Base-by-base conservation (phyloP, 2,329 filamentous ascomycete species). In the Botrytis medusae region DNA sequence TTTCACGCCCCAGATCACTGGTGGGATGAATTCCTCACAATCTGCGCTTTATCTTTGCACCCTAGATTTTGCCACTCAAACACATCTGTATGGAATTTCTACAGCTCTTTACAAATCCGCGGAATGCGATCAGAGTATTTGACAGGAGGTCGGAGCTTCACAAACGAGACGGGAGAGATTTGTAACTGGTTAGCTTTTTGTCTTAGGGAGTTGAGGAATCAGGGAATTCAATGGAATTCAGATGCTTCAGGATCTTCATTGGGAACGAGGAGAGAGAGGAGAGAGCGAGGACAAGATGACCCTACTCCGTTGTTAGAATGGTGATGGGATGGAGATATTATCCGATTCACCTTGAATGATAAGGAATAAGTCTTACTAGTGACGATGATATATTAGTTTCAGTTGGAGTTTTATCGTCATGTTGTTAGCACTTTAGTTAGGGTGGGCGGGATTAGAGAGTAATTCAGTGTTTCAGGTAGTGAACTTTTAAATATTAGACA, bases 131-230 rank as follows among this genome's bases (percentile, higher is more conserved):
- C 63, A 12, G 63, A 65, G 34, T 65, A 34, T 37, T 34, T 65
- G 22, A 48, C 44, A 25, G 63, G 44, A 16, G 63, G 63, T 18
- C 32, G 63, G 14, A 48, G 5, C 8, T 65, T 65, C 9, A 22
- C 20, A 5, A 20, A 51, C 32, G 29, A 22, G 44, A 48, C 42
- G 48, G 44, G 62, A 37, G 63, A 65, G 14, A 25, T 65, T 20
- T 65, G 63, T 37, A 48, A 65, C 32, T 65, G 63, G 44, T 37
- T 65, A 32, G 63, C 29, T 1, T 65, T 65, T 48, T 65, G 63
- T 37, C 25, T 65, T 18, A 48, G 44, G 14, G 63, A 65, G 20
- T 51, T 65, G 29, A 65, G 63, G 5, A 48, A 65, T 65, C 18
- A 7, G 32, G 63, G 20, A 2, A n/a, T 65, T 16, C 44, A 65